Conservation (phyloP, 176 grass and related monocot genomes). For the Puccinellia tenuiflora region DNA sequence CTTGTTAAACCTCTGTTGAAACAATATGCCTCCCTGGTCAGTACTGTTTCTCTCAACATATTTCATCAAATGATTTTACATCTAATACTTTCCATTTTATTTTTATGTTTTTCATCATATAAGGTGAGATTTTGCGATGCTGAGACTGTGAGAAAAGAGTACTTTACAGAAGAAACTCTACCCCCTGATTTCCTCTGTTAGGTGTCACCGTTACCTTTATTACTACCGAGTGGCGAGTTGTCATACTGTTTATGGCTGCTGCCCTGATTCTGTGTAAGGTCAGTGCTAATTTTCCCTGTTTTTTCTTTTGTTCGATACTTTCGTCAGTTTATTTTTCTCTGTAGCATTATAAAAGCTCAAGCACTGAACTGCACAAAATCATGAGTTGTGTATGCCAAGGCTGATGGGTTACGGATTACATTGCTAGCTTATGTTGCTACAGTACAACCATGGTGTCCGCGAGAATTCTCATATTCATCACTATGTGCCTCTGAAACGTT, state of each 20-base stretch:
- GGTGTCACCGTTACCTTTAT: not conserved
- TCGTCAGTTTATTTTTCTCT: not conserved
- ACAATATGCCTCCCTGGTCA: constrained; percentile 76
- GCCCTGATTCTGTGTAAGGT: not conserved
- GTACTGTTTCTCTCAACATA: not conserved
- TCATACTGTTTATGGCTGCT: not conserved
- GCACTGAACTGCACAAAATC: not conserved
- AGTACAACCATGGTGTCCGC: not conserved
- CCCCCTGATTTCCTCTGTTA: constrained; percentile 61
- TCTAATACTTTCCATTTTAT: not conserved
- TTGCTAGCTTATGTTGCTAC: no score
- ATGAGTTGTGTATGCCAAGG: not conserved
- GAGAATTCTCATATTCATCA: no score
- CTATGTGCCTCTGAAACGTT: not conserved
- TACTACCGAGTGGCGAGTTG: not conserved
- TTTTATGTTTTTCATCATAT: constrained; percentile 2
- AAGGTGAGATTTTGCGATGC: constrained; percentile 75
- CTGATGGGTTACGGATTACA: not conserved
- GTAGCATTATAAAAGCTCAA: not conserved
- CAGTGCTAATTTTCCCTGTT: not conserved
- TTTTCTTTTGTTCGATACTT: not conserved
- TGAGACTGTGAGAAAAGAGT: constrained; percentile 58
- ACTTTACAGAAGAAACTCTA: constrained; percentile 62
- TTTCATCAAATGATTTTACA: not conserved
- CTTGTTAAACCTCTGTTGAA: constrained; percentile 87